Conservation (phyloP, 768 basidiomycete genomes). For the Dacryopinax primogenitus region DNA sequence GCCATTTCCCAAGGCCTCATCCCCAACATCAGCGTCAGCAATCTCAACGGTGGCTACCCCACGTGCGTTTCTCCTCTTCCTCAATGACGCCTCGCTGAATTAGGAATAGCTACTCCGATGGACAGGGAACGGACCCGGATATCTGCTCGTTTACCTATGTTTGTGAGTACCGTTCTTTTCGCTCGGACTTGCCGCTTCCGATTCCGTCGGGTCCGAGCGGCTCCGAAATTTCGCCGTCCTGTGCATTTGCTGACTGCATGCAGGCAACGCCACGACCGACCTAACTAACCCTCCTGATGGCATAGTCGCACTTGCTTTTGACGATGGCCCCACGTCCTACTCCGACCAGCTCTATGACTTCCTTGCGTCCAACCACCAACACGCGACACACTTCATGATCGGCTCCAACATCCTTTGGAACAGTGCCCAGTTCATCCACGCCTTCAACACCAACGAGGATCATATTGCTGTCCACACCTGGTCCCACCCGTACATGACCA, state of each 20-base stretch:
- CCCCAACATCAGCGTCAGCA: conserved; percentile 50
- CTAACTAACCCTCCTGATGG: conserved; percentile 68
- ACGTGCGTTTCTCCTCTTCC: conserved; percentile 31
- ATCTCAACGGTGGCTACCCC: conserved; percentile 21
- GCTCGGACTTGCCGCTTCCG: not conserved
- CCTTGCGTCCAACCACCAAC: conserved; percentile 47
- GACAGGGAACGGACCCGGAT: conserved; percentile 28
- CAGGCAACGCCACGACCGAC: conserved; percentile 38
- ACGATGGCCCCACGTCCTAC: conserved; percentile 58
- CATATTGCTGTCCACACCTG: conserved; percentile 35
- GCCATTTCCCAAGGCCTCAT: conserved; percentile 60
- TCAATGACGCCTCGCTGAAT: conserved; percentile 17
- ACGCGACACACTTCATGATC: conserved; percentile 84
- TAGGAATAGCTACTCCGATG: conserved; percentile 23
- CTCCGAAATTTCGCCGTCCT: not conserved
- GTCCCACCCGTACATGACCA: conserved; percentile 73
- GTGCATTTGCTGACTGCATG: not conserved
- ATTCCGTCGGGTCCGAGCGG: not conserved
- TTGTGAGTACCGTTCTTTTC: conserved; percentile 29
- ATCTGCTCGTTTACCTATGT: conserved; percentile 71
- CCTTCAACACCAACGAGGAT: conserved; percentile 30
- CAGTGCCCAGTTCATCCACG: conserved; percentile 41
- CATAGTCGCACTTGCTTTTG: conserved; percentile 44
- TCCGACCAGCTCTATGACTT: conserved; percentile 46
- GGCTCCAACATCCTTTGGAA: conserved; percentile 58